phyloP scores from a whole-genome alignment of 176 grass and related monocot species.

The Cenchrus americanus region DNA sequence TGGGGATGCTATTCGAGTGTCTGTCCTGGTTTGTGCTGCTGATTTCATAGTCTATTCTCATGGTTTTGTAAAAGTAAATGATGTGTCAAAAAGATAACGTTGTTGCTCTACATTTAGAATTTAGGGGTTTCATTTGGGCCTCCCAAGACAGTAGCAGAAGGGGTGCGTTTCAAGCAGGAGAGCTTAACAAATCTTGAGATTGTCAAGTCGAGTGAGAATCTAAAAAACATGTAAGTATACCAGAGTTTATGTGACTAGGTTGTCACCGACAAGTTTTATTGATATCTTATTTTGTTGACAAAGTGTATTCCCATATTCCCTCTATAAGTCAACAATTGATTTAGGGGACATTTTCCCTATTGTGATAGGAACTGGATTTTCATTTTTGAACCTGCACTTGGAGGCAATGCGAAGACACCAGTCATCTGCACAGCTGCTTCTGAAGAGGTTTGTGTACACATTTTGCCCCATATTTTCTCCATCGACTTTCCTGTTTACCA shows the following conservation, averaged over 20 bases:
- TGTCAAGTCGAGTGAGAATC: conserved; percentile 82
- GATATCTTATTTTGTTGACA: conserved; percentile 13
- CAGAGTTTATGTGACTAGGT: background rate
- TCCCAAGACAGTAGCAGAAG: conserved; percentile 81
- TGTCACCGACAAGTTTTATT: background rate
- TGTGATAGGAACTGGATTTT: conserved; percentile 95
- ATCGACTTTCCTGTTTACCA: background rate
- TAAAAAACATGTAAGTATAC: conserved; percentile 70
- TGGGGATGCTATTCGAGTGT: conserved; percentile 80
- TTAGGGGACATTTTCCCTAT: conserved; percentile 95
- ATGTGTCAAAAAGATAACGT: too few species aligned
- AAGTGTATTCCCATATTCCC: too few species aligned
- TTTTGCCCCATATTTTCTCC: too few species aligned
- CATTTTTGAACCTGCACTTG: conserved; percentile 93
- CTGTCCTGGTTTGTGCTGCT: conserved; percentile 62
- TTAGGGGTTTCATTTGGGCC: conserved; percentile 90
- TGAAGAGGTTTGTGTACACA: conserved; percentile 67
- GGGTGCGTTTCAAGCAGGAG: conserved; percentile 81
- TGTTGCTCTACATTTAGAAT: conserved; percentile 56
- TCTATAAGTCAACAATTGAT: too few species aligned
- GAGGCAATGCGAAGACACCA: conserved; percentile 96
- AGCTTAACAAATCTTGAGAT: conserved; percentile 92
- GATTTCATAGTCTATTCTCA: background rate
- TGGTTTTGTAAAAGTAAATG: conserved; percentile 10
- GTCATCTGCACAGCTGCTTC: conserved; percentile 95